Evolutionary conservation across 306 rosid genomes (phyloP), one percentile per base, ranked within the genome.

Genomic region (Dalbergia cochinchinensis): DNA sequence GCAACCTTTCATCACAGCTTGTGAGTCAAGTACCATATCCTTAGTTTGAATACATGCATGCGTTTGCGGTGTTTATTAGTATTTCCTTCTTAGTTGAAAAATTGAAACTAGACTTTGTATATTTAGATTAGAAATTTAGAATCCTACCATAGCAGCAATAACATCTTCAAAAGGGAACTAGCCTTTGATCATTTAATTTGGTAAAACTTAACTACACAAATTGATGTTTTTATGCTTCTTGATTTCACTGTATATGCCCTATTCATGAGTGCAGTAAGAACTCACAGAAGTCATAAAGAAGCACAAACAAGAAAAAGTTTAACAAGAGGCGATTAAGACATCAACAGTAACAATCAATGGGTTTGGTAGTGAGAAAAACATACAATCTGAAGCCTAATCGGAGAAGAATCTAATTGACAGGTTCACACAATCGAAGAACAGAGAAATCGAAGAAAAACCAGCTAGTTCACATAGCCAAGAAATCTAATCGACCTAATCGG

Each of bases 1-100:
- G 72, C 77, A 71, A 59, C 66, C 74, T 62, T 54, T 65, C 67
- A 68, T 58, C 47, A 34, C 60, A 63, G 54, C 54, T 31, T 55
- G 79, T 71, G 76, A 71, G 74, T 84, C 81, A 68, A 8, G 4
- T 71, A 50, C 4, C 3, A 14, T 51, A 35, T 62, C 41, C 44
- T 50, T 71, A 19, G 48, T 78, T 59, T 67, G 5, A 68, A 44
- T 62, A 50, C 3, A 0, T 64, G 19, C 14, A 54, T n/a, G n/a
- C 8, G 62, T 57, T 4, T 42, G 12, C 9, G 48, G 9, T 42
- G 9, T 42, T 42, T 42, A 0, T 7, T 42, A 6, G 2, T 42
- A 9, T n/a, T 74, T 61, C 16, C 16, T 60, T 72, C 5, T 37
- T 48, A 2, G 11, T 62, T 15, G 15, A 26, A 35, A n/a, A 47